Percentiles rank a stretch among this genome's conserved stretches.
These are phyloP conservation scores for Cryoendolithus antarcticus DNA, from an alignment of 2,329 filamentous ascomycete genomes.

Conservation along the genomic window DNA sequence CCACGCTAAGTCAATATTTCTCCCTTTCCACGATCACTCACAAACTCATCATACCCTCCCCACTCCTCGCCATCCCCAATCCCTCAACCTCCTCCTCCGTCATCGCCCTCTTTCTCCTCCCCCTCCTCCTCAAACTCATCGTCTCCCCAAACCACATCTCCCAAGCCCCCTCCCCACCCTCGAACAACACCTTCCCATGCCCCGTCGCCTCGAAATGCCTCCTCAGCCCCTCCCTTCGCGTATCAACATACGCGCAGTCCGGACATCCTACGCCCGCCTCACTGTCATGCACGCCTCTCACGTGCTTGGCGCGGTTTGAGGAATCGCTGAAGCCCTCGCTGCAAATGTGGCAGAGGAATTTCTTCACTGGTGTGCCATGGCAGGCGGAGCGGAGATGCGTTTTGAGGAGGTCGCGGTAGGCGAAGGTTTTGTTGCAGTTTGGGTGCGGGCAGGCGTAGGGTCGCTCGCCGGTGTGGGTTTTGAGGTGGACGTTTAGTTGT, in stretches of 20 bases:
- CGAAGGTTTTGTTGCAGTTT: conserved; percentile 41
- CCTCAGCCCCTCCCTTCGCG: conserved; percentile 5
- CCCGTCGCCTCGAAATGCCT: conserved; percentile 3
- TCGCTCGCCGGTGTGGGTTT: conserved; percentile 54
- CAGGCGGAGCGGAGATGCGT: conserved; percentile 57
- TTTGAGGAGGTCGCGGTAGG: conserved; percentile 30
- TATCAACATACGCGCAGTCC: conserved; percentile 4
- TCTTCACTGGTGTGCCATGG: conserved; percentile 40
- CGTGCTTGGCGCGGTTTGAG: conserved; percentile 23
- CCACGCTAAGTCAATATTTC: too few relatives aligned
- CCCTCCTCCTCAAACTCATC: too few relatives aligned
- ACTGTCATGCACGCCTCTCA: conserved; percentile 6
- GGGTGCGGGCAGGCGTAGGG: conserved; percentile 42
- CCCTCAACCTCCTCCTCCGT: too few relatives aligned
- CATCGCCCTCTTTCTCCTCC: too few relatives aligned
- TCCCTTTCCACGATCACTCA: too few relatives aligned
- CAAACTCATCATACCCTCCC: too few relatives aligned
- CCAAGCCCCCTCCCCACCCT: too few relatives aligned
- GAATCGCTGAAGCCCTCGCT: conserved; percentile 24
- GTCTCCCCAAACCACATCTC: too few relatives aligned
- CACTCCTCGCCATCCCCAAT: too few relatives aligned
- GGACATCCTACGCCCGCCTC: conserved; percentile 3
- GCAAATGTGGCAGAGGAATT: conserved; percentile 21
- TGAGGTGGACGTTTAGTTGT: conserved; percentile 53
- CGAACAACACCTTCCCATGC: background rate